phyloP scores from a whole-genome alignment of 805 yeast genomes.

The Scheffersomyces stipitis region DNA sequence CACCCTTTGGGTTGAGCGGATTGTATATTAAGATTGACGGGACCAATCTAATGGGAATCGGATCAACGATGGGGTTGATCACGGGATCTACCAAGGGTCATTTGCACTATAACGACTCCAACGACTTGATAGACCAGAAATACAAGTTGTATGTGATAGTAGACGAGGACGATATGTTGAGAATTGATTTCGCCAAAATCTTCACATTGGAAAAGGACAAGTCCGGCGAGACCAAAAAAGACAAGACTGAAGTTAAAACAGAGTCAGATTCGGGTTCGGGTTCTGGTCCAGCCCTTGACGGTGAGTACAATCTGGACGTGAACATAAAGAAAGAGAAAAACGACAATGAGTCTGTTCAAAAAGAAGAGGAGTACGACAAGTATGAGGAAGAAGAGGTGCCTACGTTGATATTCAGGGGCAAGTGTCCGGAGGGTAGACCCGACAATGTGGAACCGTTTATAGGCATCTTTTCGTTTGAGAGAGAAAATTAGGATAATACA shows the following conservation, averaged over 20 bases:
- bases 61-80: conserved; percentile 57
- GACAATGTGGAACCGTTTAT: conserved; percentile 53
- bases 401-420: conserved; percentile 49
- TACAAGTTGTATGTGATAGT: conserved; percentile 50
- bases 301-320: too few species aligned
- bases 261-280: not conserved
- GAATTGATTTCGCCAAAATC: conserved; percentile 54
- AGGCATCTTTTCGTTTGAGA: conserved; percentile 54
- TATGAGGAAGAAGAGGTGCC: conserved; percentile 45
- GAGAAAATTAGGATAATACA: conserved; percentile 29
- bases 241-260: not conserved
- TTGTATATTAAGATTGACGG: conserved; percentile 48
- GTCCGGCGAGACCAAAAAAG: conserved; percentile 1
- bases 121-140: conserved; percentile 46
- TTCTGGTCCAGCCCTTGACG: not conserved
- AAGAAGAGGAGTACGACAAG: conserved; percentile 19
- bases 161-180: conserved; percentile 44
- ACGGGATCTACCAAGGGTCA: conserved; percentile 51
- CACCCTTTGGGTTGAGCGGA: conserved; percentile 57
- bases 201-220: conserved; percentile 23
- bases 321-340: too few species aligned
- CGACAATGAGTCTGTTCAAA: not conserved
- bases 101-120: conserved; percentile 48
- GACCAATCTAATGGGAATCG: conserved; percentile 52
- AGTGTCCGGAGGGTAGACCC: conserved; percentile 53